phyloP scores from a whole-genome alignment of 768 basidiomycete genomes.

The Auricularia heimuer region DNA sequence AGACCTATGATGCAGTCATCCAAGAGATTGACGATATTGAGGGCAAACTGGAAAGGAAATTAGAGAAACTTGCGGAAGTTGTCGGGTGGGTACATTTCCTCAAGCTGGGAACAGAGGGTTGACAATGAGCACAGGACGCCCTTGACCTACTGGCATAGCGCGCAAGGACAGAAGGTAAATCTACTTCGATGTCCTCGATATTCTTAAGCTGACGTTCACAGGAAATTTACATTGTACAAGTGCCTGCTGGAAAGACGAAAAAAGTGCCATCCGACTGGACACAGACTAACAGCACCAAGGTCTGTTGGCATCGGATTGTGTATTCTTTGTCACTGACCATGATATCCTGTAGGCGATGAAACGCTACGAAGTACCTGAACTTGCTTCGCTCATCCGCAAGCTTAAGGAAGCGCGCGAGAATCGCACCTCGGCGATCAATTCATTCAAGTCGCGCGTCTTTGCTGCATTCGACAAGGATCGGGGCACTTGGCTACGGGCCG shows the following conservation, averaged over 20 bases:
- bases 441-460: slow-evolving; percentile 72
- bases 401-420: slow-evolving; percentile 94
- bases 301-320: slow-evolving; percentile 19
- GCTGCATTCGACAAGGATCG: slow-evolving; percentile 77
- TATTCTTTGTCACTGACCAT: background rate
- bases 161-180: slow-evolving; percentile 66
- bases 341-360: slow-evolving; percentile 42
- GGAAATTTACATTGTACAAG: slow-evolving; percentile 89
- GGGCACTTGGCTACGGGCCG: slow-evolving; percentile 68
- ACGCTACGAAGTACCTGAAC: slow-evolving; percentile 70
- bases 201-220: slow-evolving; percentile 18
- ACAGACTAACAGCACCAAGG: slow-evolving; percentile 74
- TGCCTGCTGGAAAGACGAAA: slow-evolving; percentile 40
- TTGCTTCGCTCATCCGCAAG: slow-evolving; percentile 59
- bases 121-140: too few relatives aligned
- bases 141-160: slow-evolving; percentile 65
- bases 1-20: slow-evolving; percentile 70
- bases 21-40: slow-evolving; percentile 64
- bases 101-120: too few relatives aligned
- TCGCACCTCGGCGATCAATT: slow-evolving; percentile 65
- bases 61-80: slow-evolving; percentile 57
- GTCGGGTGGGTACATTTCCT: slow-evolving; percentile 41
- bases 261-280: slow-evolving; percentile 78
- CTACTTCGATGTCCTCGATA: background rate
- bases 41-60: slow-evolving; percentile 52